Evolutionary conservation across 768 basidiomycete species (phyloP).

Genomic region (Lepiota brunneoincarnata): DNA sequence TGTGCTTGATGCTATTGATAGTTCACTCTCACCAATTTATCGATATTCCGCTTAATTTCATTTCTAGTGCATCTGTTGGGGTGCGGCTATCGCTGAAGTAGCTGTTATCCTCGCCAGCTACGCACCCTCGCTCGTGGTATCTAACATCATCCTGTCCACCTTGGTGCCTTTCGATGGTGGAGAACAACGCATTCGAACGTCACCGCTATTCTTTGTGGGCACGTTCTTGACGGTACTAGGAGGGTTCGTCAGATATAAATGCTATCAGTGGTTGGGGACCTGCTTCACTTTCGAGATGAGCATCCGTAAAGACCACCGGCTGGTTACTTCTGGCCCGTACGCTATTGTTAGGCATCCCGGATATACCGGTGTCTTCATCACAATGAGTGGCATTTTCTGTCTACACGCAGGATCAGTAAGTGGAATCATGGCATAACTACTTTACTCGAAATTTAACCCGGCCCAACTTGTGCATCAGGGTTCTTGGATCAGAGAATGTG

Average conservation of each 20-base stretch:
- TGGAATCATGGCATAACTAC: not conserved
- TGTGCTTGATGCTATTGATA: conserved; percentile 6
- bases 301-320: conserved; percentile 42
- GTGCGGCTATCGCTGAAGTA: conserved; percentile 34
- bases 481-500: conserved; percentile 45
- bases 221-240: conserved; percentile 35
- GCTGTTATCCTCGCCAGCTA: conserved; percentile 31
- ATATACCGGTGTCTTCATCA: conserved; percentile 41
- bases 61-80: conserved; percentile 35
- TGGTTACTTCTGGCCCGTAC: conserved; percentile 50
- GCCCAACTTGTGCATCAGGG: conserved; percentile 24
- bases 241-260: conserved; percentile 37
- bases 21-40: not conserved
- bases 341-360: conserved; percentile 46
- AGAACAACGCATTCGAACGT: conserved; percentile 24
- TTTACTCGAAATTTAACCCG: not conserved
- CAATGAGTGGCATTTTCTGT: conserved; percentile 30
- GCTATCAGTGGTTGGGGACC: conserved; percentile 44
- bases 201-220: conserved; percentile 34
- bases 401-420: conserved; percentile 36
- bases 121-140: conserved; percentile 18
- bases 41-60: not conserved
- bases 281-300: conserved; percentile 53
- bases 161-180: conserved; percentile 22
- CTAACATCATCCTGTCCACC: conserved; percentile 23